These are phyloP conservation scores for Pugionium dolabratum DNA, from an alignment of 345 rosid species.

Conservation along the genomic window DNA sequence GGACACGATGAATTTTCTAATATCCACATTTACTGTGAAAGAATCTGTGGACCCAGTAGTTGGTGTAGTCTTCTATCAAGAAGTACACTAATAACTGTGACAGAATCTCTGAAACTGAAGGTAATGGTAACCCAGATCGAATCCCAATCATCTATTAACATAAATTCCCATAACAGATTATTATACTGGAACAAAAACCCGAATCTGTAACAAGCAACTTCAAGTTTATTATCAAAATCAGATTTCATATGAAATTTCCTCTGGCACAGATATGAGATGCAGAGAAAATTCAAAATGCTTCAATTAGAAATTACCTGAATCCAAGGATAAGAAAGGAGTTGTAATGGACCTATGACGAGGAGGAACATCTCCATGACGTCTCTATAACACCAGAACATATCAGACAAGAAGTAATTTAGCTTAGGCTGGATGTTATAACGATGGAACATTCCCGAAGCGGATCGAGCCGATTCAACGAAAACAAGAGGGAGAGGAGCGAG, in stretches of 20 bases:
- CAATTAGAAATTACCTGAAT: conserved; percentile 52
- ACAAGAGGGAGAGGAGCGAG: conserved; percentile 73
- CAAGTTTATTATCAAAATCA: too few relatives aligned
- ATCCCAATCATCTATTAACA: too few relatives aligned
- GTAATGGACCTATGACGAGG: conserved; percentile 60
- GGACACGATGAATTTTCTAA: conserved; percentile 64
- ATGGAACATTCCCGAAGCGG: conserved; percentile 46
- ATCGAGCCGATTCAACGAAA: conserved; percentile 51
- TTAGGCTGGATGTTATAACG: conserved; percentile 89
- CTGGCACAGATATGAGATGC: too few relatives aligned
- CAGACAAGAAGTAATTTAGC: conserved; percentile 46
- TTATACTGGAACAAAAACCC: too few relatives aligned
- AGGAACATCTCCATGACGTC: too few relatives aligned
- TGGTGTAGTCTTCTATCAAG: conserved; percentile 75
- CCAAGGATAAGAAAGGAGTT: conserved; percentile 79
- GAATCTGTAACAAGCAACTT: too few relatives aligned
- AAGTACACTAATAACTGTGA: conserved; percentile 74
- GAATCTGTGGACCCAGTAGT: conserved; percentile 36
- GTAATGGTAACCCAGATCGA: conserved; percentile 43
- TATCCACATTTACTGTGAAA: conserved; percentile 86
- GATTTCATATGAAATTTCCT: too few relatives aligned
- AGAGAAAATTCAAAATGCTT: too few relatives aligned
- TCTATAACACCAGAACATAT: too few relatives aligned
- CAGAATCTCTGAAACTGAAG: conserved; percentile 66
- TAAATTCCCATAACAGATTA: too few relatives aligned